Conservation (phyloP, 1,284 basidiomycete genomes). For the Anthracocystis panici-leucophaei region DNA sequence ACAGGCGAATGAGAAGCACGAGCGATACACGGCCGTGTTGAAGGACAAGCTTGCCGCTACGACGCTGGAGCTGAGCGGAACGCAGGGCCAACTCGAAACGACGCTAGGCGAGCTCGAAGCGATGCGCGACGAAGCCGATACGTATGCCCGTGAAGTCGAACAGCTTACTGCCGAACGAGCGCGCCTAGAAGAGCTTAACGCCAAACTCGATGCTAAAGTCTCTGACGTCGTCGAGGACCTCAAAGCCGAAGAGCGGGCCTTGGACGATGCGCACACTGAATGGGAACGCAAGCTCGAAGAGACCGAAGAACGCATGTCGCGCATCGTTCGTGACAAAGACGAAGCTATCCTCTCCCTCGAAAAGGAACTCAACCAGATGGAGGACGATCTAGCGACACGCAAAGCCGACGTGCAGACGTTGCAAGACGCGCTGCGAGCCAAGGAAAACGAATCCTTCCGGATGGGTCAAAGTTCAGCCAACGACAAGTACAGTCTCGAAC, state of each 20-base stretch:
- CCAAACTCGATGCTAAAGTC: conserved; percentile 63
- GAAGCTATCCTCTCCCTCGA: conserved; percentile 56
- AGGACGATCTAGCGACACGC: conserved; percentile 51
- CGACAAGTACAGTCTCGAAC: conserved; percentile 85
- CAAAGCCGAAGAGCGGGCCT: conserved; percentile 70
- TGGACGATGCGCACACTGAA: conserved; percentile 69
- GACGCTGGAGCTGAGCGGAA: conserved; percentile 33
- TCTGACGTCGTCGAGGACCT: conserved; percentile 70
- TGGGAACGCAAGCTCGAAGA: conserved; percentile 70
- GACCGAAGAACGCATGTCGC: conserved; percentile 53
- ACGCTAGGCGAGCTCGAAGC: conserved; percentile 51
- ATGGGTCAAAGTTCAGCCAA: conserved; percentile 84
- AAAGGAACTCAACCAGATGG: conserved; percentile 56
- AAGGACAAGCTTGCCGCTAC: conserved; percentile 47
- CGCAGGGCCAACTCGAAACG: conserved; percentile 43
- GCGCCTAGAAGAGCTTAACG: conserved; percentile 53
- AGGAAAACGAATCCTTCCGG: conserved; percentile 74
- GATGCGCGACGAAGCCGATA: conserved; percentile 51
- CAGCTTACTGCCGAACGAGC: conserved; percentile 45
- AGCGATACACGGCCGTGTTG: conserved; percentile 50
- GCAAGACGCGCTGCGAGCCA: conserved; percentile 79
- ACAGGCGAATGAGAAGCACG: conserved; percentile 70
- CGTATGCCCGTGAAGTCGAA: conserved; percentile 45
- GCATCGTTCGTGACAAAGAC: conserved; percentile 61
- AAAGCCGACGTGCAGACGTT: conserved; percentile 70